Evolutionary conservation across 768 basidiomycete species (phyloP), one percentile per base, ranked within the genome.

Genomic region (Suillus subalutaceus): DNA sequence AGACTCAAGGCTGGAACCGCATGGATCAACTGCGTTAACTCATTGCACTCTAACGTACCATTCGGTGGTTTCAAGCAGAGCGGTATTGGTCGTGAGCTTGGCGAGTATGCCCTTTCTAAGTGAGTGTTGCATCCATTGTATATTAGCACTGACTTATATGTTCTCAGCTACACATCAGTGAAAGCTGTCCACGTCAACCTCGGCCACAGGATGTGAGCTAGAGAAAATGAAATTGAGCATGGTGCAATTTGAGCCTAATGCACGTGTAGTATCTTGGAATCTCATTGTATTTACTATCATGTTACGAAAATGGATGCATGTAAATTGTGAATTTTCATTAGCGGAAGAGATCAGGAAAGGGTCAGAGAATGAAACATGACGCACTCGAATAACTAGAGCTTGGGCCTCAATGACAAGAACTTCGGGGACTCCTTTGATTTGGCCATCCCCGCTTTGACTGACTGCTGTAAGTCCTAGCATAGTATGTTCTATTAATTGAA

Each of bases 41-140:
- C 71, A 38, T 61, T 75, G 37, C 30, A 72, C 37, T 65, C 74
- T 7, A 66, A 82, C 35, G 82, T 92, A 23, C 92, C 94, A 0
- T 95, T 95, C 73, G 94, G 94, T 67, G 94, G 94, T 10, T 94
- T 83, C 84, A 96, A 94, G 82, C 87, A 90, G 72, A 88, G 86
- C 44, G 93, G 92, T 66, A 88, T 93, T 26, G 93, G 93, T 23
- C 84, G 91, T 38, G 93, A 94, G 76, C 75, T 90, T 48, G 93
- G 93, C 38, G 88, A 92, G 67, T 91, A 94, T 75, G 93, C 91
- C 16, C 69, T 86, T 64, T 75, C 79, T 52, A 84, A 83, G 85
- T 86, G 66, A 20, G 30, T 46, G 26, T 63, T 37, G 38, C 59
- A 61, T 64, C 26, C 3, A 50, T 41, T 3, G 63, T n/a, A 40